Evolutionary conservation across 495 filamentous ascomycete species (phyloP), one percentile per base, ranked within the genome.

Genomic region (Xylaria nigripes): DNA sequence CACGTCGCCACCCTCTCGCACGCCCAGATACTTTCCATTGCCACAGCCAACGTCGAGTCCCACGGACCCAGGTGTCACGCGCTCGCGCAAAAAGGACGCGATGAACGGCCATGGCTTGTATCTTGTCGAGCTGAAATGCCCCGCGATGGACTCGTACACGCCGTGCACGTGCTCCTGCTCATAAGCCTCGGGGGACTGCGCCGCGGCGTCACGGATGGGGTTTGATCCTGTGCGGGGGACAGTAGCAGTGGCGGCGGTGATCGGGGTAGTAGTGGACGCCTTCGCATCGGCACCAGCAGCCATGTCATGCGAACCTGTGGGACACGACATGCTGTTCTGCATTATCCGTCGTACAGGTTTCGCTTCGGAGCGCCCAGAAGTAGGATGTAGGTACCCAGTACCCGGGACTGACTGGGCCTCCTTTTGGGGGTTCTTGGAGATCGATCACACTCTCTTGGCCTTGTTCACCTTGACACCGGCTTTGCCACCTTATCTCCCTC

Each of bases 61-160:
- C 30, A 97, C 71, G n/a, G 88, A 77, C 15, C 90, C 92, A 23
- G 80, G 74, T 5, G 75, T 67, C 36, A 55, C 53, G 27, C 86
- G 74, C n/a, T 73, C 70, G 38, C 70, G 70, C 38, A 98, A 80
- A 68, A 96, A 98, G 40, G 70, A 69, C 61, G 90, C 84, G 45
- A 96, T 86, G 62, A 94, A 85, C 19, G 93, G 93, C 93, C 93
- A 98, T 54, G 93, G 90, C 83, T 96, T 96, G 78, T 96, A 91
- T 47, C 93, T 82, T 19, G 93, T 98, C 10, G 89, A 82, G 13
- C 92, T 96, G 72, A 98, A 98, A 72, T 97, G 93, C 13, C 82
- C 75, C 13, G 93, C 93, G 63, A 98, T 98, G 57, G 91, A 80
- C 66, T 96, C 87, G 72, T 98, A 98, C 52, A 98, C 87, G 57